Evolutionary conservation across 495 filamentous ascomycete species (phyloP).

Genomic region (Penicillium paxilli): DNA sequence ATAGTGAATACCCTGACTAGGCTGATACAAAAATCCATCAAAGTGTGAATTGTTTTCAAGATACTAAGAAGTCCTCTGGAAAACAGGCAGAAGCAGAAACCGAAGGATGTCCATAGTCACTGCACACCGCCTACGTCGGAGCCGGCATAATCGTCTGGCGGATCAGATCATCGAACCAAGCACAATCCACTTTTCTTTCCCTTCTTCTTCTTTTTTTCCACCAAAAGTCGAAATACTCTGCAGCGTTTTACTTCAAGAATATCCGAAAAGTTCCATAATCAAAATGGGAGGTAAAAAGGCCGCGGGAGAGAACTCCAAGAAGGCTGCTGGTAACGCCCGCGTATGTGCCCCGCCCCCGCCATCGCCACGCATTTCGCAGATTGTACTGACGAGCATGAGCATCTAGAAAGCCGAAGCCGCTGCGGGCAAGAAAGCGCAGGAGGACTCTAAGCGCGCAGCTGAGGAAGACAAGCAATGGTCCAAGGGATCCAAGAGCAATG

Average conservation of each 20-base stretch:
- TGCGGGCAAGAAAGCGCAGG: slow-evolving; percentile 69
- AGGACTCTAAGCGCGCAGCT: slow-evolving; percentile 63
- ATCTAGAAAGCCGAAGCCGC: slow-evolving; percentile 84
- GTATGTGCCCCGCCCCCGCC: slow-evolving; percentile 44
- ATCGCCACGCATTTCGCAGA: slow-evolving; percentile 10
- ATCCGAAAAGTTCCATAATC: background rate
- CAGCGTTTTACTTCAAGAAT: background rate
- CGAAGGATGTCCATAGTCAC: too few species aligned
- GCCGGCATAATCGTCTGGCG: slow-evolving; percentile 26
- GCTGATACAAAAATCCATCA: too few species aligned
- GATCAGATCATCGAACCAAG: slow-evolving; percentile 28
- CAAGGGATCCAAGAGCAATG: slow-evolving; percentile 77
- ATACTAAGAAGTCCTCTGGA: too few species aligned
- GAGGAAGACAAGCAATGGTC: slow-evolving; percentile 78
- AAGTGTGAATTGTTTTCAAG: too few species aligned
- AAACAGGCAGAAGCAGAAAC: too few species aligned
- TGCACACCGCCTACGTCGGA: slow-evolving; percentile 30
- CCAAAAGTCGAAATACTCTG: background rate
- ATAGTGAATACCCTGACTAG: too few species aligned
- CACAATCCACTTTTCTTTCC: slow-evolving; percentile 12
- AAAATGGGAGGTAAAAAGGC: slow-evolving; percentile 62
- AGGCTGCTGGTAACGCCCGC: slow-evolving; percentile 80
- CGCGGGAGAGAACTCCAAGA: slow-evolving; percentile 77
- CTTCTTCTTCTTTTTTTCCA: slow-evolving; percentile 1
- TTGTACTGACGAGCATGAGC: slow-evolving; percentile 16